These are phyloP conservation scores for Suillus alpinus DNA, from an alignment of 768 basidiomycete genomes.

Conservation along the genomic window DNA sequence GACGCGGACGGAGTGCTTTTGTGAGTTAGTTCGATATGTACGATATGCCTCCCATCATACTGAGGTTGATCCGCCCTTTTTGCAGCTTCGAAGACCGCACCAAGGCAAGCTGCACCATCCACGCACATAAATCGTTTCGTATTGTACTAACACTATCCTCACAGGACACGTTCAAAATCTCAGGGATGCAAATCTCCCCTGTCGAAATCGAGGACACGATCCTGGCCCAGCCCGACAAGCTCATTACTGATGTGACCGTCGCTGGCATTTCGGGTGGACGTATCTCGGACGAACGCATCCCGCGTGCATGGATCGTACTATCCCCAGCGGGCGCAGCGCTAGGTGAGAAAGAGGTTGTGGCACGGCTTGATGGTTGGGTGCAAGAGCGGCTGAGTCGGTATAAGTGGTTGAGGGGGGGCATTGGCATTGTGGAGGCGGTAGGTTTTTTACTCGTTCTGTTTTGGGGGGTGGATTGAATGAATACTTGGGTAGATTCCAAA, in stretches of 20 bases:
- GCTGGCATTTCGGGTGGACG: conserved; percentile 69
- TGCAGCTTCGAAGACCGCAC: conserved; percentile 61
- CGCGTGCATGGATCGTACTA: conserved; percentile 71
- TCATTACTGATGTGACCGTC: conserved; percentile 61
- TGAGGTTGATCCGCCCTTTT: neutral
- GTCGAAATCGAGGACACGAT: conserved; percentile 66
- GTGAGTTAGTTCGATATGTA: conserved; percentile 31
- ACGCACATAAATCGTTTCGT: conserved; percentile 16
- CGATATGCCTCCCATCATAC: neutral
- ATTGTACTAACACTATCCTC: neutral
- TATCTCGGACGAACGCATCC: conserved; percentile 63
- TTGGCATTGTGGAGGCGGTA: conserved; percentile 58
- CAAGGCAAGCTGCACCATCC: conserved; percentile 40
- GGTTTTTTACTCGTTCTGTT: conserved; percentile 9
- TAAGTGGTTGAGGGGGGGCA: conserved; percentile 69
- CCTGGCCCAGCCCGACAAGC: conserved; percentile 51
- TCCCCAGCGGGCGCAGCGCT: conserved; percentile 46
- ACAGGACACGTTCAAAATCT: conserved; percentile 71
- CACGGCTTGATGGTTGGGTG: conserved; percentile 54
- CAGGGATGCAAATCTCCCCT: conserved; percentile 71
- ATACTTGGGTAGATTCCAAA: conserved; percentile 53
- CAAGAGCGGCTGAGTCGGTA: conserved; percentile 59
- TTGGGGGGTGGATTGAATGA: neutral
- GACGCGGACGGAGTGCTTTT: conserved; percentile 57
- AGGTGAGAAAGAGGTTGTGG: conserved; percentile 39